Base-by-base conservation (phyloP, 305 asterid genomes). In the Rubia peregrina region DNA sequence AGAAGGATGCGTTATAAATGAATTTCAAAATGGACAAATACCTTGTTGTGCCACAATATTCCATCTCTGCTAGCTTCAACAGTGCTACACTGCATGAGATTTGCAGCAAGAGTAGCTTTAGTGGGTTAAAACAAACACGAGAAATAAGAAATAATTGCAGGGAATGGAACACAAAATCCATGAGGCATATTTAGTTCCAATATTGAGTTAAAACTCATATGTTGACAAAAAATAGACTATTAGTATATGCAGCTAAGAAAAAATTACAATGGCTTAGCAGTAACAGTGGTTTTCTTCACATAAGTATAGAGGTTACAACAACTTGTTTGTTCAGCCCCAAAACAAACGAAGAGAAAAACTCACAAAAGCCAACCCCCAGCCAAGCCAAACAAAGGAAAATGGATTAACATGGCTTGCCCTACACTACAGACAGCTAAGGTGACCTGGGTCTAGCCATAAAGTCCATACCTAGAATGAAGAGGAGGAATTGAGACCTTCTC, bases 41-140 rank as follows among this genome's bases (percentile, higher is more conserved):
- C 96, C 96, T 90, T 40, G 96, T 90, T 73, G 95, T 90, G 70
- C 96, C 96, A 75, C 80, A 88, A 76, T 90, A 90, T 71, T 88
- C 95, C 96, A 90, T 87, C 81, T 85, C 85, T 53, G 91, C 91
- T 43, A 90, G 92, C 84, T 82, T 90, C 86, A 88, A 67, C 67
- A 90, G 55, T 48, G 95, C 90, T 46, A 88, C 96, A 80, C 96
- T 90, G 84, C 75, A 83, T 14, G 63, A 61, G 68, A 42, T 75
- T 55, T 59, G 43, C 65, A 68, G 65, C 71, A 69, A 19, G 63
- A 56, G 48, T 68, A n/a, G 53, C 43, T 36, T 14, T 41, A 17
- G 70, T 72, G 33, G 69, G 19, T 73, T 41, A 38, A 24, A 71
- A 74, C 70, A 26, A 26, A 38, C 30, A 75, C 19, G 46, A n/a